phyloP scores from a whole-genome alignment of 2,329 filamentous ascomycete species.

The Penicillium sp. region DNA sequence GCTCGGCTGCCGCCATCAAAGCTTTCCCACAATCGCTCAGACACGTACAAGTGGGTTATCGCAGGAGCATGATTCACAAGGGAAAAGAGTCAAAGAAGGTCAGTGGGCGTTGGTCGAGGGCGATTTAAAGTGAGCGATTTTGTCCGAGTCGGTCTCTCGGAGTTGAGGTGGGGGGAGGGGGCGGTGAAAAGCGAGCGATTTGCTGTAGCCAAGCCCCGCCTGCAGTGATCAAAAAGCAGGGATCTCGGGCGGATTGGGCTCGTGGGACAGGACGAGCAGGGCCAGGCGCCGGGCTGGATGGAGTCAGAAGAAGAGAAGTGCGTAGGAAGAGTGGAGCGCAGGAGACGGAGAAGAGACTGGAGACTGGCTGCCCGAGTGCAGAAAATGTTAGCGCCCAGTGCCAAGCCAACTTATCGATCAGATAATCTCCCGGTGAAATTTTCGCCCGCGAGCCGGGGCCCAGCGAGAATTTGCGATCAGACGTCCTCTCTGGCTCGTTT shows the following conservation, averaged over 20 bases:
- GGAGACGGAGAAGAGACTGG: background rate
- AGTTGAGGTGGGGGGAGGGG: conserved; percentile 1
- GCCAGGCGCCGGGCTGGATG: conserved; percentile 2
- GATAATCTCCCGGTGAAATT: conserved; percentile 37
- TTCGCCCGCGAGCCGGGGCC: conserved; percentile 12
- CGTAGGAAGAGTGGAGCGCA: conserved; percentile 21
- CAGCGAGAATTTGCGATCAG: conserved; percentile 4
- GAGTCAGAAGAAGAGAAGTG: conserved; percentile 11
- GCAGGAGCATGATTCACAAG: conserved; percentile 24
- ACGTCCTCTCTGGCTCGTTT: background rate
- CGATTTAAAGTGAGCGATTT: conserved; percentile 29
- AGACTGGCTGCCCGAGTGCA: conserved; percentile 20
- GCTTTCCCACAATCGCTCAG: conserved; percentile 23
- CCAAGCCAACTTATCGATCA: conserved; percentile 50
- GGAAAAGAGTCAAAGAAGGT: conserved; percentile 5
- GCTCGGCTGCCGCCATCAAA: conserved; percentile 45
- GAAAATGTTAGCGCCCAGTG: conserved; percentile 22
- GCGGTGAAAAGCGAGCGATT: conserved; percentile 13
- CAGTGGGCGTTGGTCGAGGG: conserved; percentile 6
- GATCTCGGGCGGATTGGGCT: background rate
- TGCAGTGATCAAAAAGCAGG: conserved; percentile 7
- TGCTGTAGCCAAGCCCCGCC: conserved; percentile 18
- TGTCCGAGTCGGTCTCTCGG: conserved; percentile 14
- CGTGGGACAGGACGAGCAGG: conserved; percentile 1
- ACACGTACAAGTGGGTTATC: conserved; percentile 24